Evolutionary conservation across 345 rosid species (phyloP), one percentile per base, ranked within the genome.

Genomic region (Capsella bursapastoris): DNA sequence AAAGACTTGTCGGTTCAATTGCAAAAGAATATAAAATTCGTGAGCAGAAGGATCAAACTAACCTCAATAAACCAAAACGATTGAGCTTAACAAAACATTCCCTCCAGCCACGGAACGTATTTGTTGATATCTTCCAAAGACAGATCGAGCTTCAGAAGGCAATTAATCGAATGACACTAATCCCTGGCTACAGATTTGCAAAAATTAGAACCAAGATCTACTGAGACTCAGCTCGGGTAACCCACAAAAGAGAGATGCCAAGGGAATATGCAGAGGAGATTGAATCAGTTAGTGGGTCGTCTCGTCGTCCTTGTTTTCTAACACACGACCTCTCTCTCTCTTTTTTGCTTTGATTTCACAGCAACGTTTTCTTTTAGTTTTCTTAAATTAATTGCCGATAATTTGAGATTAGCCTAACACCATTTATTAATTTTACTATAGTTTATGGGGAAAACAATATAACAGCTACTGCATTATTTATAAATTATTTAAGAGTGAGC

Each of bases 301-400:
- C 44, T 61, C 37, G 37, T 34, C 37, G 48, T 43, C 43, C 47
- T 31, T 52, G 37, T 27, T 9, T 15, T 35, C 62, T 55, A 29
- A 7, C 40, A 57, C 41, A 66, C 62, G 67, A 52, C 72, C 27
- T 32, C 35, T 32, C 7, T 34, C 37, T 34, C 37, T 27, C 7
- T 35, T 11, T 71, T 55, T 80, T 66, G 84, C 87, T 85, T 84
- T 68, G 77, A 71, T 77, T 71, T 81, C 49, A 86, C 80, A 74
- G 48, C 78, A 66, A 41, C 72, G 47, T 62, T 58, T 66, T 58
- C 57, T 73, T 55, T 18, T 18, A 18, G 22, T 18, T 18, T 18
- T 18, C 22, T 18, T 0, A 18, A 41, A 31, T 72, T 53, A 53
- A 63, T 64, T 34, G 35, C 43, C 9, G 4, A 47, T 3, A 18